Conservation (phyloP, 345 rosid species). For the Passiflora organensis region DNA sequence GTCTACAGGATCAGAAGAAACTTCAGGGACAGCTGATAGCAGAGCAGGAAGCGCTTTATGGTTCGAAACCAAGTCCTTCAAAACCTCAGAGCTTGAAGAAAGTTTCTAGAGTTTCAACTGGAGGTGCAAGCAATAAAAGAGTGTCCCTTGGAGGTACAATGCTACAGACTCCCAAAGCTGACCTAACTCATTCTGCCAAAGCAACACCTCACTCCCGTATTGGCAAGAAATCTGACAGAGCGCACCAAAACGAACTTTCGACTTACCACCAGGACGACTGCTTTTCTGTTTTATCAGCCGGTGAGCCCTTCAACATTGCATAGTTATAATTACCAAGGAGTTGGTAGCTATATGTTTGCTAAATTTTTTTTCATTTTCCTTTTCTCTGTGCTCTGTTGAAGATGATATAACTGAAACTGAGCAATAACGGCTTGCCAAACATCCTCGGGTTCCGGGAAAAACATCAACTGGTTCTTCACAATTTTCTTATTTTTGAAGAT, state of each 20-base stretch:
- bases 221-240: constrained; percentile 25
- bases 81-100: constrained; percentile 48
- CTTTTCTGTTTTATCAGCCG: constrained; percentile 35
- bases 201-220: no score
- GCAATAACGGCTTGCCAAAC: constrained; percentile 14
- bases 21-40: constrained; percentile 53
- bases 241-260: constrained; percentile 22
- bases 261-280: constrained; percentile 25
- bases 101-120: constrained; percentile 32
- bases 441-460: constrained; percentile 16
- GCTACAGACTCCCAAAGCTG: constrained; percentile 46
- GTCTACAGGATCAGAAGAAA: constrained; percentile 70
- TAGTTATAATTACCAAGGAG: constrained; percentile 8
- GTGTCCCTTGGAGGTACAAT: constrained; percentile 61
- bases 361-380: constrained; percentile 1
- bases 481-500: constrained; percentile 10
- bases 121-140: constrained; percentile 37
- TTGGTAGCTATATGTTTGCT: constrained; percentile 9
- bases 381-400: constrained; percentile 11
- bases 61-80: constrained; percentile 62
- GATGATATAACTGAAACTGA: constrained; percentile 20
- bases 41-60: constrained; percentile 54
- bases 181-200: no score
- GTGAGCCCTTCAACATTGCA: constrained; percentile 31
- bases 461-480: constrained; percentile 21